Evolutionary conservation across 345 rosid genomes (phyloP).

Genomic region (Lepidium didymum): DNA sequence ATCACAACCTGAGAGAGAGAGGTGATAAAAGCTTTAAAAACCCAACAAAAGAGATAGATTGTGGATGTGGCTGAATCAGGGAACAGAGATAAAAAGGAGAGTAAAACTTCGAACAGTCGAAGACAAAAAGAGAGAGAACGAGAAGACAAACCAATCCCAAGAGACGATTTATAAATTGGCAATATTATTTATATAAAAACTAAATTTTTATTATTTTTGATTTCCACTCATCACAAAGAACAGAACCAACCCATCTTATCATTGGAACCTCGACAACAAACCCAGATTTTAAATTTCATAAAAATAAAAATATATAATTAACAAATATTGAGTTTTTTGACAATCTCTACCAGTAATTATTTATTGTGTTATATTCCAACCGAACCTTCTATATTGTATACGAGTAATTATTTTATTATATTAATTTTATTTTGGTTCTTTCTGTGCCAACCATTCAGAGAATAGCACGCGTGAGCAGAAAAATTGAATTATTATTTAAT

Average conservation of each 20-base stretch:
- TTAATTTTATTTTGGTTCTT: not conserved
- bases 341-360: constrained; percentile 34
- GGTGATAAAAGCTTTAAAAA: constrained; percentile 29
- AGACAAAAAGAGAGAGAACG: constrained; percentile 34
- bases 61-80: constrained; percentile 39
- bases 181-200: not conserved
- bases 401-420: not conserved
- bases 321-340: constrained; percentile 18
- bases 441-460: constrained; percentile 31
- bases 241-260: constrained; percentile 53
- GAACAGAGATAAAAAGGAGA: constrained; percentile 30
- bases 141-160: constrained; percentile 42
- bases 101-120: constrained; percentile 25
- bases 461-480: constrained; percentile 36
- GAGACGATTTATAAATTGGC: constrained; percentile 33
- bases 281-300: constrained; percentile 10
- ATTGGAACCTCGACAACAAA: constrained; percentile 59
- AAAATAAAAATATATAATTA: not conserved
- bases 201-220: not conserved
- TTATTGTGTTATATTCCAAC: constrained; percentile 9
- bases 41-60: constrained; percentile 19
- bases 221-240: constrained; percentile 24
- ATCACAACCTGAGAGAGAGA: constrained; percentile 8
- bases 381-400: constrained; percentile 23
- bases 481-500: too few species aligned